Evolutionary conservation across 202 grass and related monocot genomes (phyloP), one percentile per base, ranked within the genome.

Genomic region (Dendrocalamus latiflorus): DNA sequence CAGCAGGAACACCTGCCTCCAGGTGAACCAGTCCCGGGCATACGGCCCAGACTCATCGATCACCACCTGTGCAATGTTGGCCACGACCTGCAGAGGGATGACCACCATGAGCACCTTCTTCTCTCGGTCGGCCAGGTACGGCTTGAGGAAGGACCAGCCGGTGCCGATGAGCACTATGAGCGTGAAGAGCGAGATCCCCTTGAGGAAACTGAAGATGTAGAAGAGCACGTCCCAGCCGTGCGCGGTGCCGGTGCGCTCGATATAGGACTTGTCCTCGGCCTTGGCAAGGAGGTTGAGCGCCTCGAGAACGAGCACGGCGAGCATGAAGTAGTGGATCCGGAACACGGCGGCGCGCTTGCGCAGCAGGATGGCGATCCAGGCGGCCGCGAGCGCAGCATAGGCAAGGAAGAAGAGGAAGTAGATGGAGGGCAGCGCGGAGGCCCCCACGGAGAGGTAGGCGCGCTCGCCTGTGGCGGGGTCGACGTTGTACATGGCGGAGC

Each of bases 291-390:
- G 88, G 76, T 97, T 97, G 73, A 94, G 12, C n/a, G 86, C 94
- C 88, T 97, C 92, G 56, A 97, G 91, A 30, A 91, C 80, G 57
- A 97, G 83, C 16, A 97, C 94, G 8, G 94, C 94, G 38, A 97
- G 91, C 91, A 97, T 97, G 94, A 97, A 97, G 86, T 97, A 94
- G 71, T 97, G 94, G 91, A 97, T 94, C 80, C 91, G 89, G 87
- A 92, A 97, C 11, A 89, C 91, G 6, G 94, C 72, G 10, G 81
- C 41, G 38, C 92, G 90, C 84, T 91, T 97, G 70, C 88, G 85
- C 74, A 97, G 68, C 26, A 97, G 88, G 56, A 97, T 61, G 82
- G 74, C 58, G 43, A 94, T 26, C 94, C 94, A 97, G 33, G 43
- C 26, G 7, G 90, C 85, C 8, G 78, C 92, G 48, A 97, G 89